Percentiles rank a stretch among this genome's conserved stretches.
These are phyloP conservation scores for Podospora pseudopauciseta DNA, from an alignment of 495 filamentous ascomycete species.

Conservation along the genomic window DNA sequence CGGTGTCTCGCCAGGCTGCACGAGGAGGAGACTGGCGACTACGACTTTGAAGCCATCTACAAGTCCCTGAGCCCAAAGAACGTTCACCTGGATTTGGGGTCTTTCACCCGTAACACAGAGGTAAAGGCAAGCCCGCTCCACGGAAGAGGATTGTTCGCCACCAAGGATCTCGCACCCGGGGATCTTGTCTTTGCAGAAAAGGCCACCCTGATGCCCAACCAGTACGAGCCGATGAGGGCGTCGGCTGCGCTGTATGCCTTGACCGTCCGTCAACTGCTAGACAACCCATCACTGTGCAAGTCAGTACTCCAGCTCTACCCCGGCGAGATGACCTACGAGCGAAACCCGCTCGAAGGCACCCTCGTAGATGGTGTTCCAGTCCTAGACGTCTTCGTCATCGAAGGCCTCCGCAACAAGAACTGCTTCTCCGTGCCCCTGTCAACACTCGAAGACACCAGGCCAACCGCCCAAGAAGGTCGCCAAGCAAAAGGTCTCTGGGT, in stretches of 20 bases:
- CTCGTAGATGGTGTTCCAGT: constrained; percentile 46
- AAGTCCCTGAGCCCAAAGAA: constrained; percentile 28
- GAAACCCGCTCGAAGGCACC: constrained; percentile 30
- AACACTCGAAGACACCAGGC: constrained; percentile 36
- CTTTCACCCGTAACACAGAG: constrained; percentile 34
- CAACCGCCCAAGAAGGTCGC: constrained; percentile 18
- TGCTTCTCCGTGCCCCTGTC: constrained; percentile 46
- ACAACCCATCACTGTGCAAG: constrained; percentile 46
- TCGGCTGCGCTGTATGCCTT: constrained; percentile 41
- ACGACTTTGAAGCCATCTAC: constrained; percentile 43
- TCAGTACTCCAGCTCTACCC: constrained; percentile 43
- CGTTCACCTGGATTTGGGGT: constrained; percentile 44
- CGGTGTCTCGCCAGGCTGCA: constrained; percentile 32
- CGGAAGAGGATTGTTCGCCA: constrained; percentile 51
- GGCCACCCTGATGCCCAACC: constrained; percentile 42
- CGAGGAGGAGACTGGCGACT: constrained; percentile 43
- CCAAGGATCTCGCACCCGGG: constrained; percentile 45
- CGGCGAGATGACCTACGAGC: constrained; percentile 31
- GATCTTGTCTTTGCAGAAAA: constrained; percentile 55
- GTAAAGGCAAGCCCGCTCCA: constrained; percentile 21
- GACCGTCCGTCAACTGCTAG: constrained; percentile 45
- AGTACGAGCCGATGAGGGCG: constrained; percentile 33
- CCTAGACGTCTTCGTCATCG: constrained; percentile 50
- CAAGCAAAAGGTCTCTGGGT: constrained; percentile 51
- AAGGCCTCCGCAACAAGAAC: constrained; percentile 47